Conservation (phyloP, 345 rosid genomes). For the Aegle marmelos region DNA sequence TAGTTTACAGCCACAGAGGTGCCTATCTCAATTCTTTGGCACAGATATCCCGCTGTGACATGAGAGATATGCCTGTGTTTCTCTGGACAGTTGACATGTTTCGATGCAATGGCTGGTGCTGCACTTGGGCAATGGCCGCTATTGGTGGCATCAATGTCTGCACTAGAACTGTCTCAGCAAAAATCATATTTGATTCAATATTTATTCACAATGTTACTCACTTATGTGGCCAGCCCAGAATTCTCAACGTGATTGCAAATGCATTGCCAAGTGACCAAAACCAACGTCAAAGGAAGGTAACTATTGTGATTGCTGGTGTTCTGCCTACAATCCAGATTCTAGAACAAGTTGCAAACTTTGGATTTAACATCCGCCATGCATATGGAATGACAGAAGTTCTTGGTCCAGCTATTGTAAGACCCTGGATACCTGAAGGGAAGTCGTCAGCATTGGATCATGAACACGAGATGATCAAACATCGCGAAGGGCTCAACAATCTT, state of each 20-base stretch:
- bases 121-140: conserved; percentile 55
- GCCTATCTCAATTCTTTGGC: conserved; percentile 51
- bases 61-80: conserved; percentile 35
- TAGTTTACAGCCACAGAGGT: conserved; percentile 50
- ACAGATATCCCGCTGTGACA: conserved; percentile 24
- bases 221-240: conserved; percentile 41
- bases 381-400: conserved; percentile 66
- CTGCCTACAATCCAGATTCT: conserved; percentile 22
- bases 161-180: conserved; percentile 29
- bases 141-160: conserved; percentile 52
- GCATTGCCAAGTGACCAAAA: background rate
- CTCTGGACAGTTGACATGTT: conserved; percentile 70
- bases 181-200: conserved; percentile 36
- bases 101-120: conserved; percentile 73
- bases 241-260: conserved; percentile 39
- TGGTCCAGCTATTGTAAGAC: conserved; percentile 39
- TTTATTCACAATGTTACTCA: conserved; percentile 37
- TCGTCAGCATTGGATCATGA: background rate
- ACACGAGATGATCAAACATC: background rate
- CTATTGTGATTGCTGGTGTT: conserved; percentile 38
- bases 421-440: conserved; percentile 26
- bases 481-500: conserved; percentile 32
- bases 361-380: conserved; percentile 39
- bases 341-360: conserved; percentile 35
- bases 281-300: conserved; percentile 22